These are phyloP conservation scores for Filobasidium uniguttulatum DNA, from an alignment of 1,284 basidiomycete genomes.

Conservation along the genomic window DNA sequence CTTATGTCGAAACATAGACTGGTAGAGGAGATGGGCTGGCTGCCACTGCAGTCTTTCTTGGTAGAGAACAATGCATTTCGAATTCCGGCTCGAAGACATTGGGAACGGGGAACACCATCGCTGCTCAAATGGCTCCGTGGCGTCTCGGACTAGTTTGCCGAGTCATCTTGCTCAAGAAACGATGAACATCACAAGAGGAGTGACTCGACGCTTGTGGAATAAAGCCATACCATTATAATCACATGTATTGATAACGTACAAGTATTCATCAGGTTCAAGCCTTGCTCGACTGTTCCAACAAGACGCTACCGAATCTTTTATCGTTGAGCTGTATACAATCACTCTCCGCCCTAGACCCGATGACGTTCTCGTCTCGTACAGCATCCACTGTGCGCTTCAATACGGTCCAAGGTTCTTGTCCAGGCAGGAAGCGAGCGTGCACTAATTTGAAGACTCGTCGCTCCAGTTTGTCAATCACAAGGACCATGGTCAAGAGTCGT, in stretches of 20 bases:
- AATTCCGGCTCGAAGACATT: conserved; percentile 11
- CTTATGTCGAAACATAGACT: neutral
- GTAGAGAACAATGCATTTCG: conserved; percentile 17
- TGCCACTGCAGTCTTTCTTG: conserved; percentile 12
- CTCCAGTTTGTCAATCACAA: conserved; percentile 35
- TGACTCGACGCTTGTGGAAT: no score
- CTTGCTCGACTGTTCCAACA: no score
- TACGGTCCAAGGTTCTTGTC: conserved; percentile 43
- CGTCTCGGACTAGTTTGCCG: no score
- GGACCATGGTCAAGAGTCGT: conserved; percentile 24
- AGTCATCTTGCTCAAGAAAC: no score
- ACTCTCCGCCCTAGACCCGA: no score
- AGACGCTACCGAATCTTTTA: no score
- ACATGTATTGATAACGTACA: no score
- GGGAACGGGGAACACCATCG: conserved; percentile 13
- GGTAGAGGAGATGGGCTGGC: conserved; percentile 4
- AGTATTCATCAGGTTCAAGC: no score
- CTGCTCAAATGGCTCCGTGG: conserved; percentile 12
- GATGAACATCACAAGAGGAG: no score
- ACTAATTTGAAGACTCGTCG: conserved; percentile 34
- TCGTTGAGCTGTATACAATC: no score
- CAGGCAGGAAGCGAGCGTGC: conserved; percentile 39
- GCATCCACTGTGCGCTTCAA: conserved; percentile 7
- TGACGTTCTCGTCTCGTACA: no score
- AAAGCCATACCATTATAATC: no score